These are phyloP conservation scores for Polymyxa betae DNA, from an alignment of 208 protist genomes.

Conservation along the genomic window DNA sequence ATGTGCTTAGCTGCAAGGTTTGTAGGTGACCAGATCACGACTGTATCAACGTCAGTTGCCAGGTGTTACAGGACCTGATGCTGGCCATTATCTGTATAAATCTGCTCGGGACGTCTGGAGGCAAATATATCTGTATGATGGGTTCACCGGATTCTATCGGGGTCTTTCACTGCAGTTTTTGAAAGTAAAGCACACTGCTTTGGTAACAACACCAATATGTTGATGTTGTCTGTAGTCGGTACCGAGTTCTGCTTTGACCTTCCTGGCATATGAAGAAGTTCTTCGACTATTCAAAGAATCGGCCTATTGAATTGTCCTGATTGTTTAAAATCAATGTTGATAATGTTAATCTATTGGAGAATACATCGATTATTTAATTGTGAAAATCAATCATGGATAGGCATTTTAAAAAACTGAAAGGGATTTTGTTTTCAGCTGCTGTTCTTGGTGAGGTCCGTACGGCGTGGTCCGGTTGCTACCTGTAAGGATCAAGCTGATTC, in stretches of 20 bases:
- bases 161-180: neutral
- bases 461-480: too few relatives aligned
- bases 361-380: too few relatives aligned
- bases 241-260: constrained; percentile 30
- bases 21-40: neutral
- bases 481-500: too few relatives aligned
- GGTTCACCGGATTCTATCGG: constrained; percentile 6
- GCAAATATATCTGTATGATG: neutral
- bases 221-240: neutral
- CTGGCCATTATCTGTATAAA: neutral
- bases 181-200: neutral
- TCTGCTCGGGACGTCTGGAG: neutral
- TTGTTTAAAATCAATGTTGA: too few relatives aligned
- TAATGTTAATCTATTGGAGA: too few relatives aligned
- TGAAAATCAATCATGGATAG: too few relatives aligned
- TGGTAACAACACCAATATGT: neutral
- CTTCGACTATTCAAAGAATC: neutral
- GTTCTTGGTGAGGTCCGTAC: too few relatives aligned
- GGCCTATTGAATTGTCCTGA: too few relatives aligned
- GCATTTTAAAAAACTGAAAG: too few relatives aligned
- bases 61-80: neutral
- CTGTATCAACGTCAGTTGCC: constrained; percentile 31
- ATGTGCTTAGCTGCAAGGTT: neutral
- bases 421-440: too few relatives aligned
- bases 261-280: constrained; percentile 49